Conservation (phyloP, 148 eudicot species). For the Rhododendron ovatum region DNA sequence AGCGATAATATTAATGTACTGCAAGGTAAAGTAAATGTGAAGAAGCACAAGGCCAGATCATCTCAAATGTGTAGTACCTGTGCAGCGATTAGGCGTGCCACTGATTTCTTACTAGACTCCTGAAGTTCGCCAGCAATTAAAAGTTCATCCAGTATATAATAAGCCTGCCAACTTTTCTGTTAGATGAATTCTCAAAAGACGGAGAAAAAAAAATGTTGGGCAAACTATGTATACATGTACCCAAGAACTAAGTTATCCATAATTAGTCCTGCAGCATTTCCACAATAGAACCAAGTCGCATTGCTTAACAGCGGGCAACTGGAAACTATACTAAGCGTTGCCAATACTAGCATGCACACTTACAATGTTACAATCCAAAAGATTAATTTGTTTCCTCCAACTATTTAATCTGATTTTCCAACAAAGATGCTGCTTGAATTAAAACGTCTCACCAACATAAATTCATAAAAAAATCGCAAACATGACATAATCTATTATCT, state of each 20-base stretch:
- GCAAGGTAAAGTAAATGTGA: not conserved
- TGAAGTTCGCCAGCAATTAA: constrained; percentile 95
- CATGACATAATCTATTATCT: not conserved
- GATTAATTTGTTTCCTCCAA: not conserved
- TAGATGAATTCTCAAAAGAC: not conserved
- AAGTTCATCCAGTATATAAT: constrained; percentile 83
- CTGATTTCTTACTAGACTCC: constrained; percentile 92
- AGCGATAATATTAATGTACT: not conserved
- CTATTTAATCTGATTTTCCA: not conserved
- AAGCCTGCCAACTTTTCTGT: constrained; percentile 48
- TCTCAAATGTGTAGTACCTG: constrained; percentile 45
- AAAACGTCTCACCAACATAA: not conserved
- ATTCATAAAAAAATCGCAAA: not conserved
- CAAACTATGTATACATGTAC: not conserved
- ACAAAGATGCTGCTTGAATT: not conserved
- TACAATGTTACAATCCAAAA: not conserved
- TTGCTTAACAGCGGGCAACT: not conserved
- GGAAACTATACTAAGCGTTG: not conserved
- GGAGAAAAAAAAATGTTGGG: not conserved
- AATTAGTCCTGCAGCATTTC: not conserved
- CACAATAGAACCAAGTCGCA: not conserved
- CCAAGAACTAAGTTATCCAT: not conserved
- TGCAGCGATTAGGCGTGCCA: constrained; percentile 80
- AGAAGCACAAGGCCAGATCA: not conserved
- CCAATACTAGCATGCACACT: not conserved